Percentiles rank a stretch among this genome's conserved stretches.
Evolutionary conservation across 1,284 basidiomycete species (phyloP).

Genomic region (Limonomyces culmigenus): DNA sequence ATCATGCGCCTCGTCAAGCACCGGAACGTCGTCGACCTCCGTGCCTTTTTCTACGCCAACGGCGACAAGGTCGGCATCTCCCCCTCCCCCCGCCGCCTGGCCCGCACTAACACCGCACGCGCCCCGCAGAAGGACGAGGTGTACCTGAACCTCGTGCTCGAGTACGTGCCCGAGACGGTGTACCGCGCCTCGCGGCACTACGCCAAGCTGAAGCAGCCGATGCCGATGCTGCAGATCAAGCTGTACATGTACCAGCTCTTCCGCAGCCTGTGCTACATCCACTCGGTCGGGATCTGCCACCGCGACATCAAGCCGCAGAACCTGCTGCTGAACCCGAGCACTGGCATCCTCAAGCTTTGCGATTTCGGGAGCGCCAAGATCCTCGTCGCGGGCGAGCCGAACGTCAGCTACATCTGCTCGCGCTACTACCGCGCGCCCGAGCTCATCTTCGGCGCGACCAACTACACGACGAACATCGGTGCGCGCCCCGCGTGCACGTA

Average conservation of each 20-base stretch:
- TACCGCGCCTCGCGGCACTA: conserved; percentile 98
- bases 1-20: conserved; percentile 98
- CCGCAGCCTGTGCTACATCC: conserved; percentile 94
- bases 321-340: conserved; percentile 88
- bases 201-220: conserved; percentile 98
- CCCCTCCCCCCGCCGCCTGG: background rate
- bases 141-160: conserved; percentile 96
- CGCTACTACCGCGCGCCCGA: conserved; percentile 98
- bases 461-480: conserved; percentile 99
- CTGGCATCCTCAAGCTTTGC: conserved; percentile 93
- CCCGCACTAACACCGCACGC: conserved; percentile 8
- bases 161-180: conserved; percentile 99
- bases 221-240: conserved; percentile 99
- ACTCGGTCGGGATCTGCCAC: conserved; percentile 95
- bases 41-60: conserved; percentile 98
- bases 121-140: conserved; percentile 88
- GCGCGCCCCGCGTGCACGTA: conserved; percentile 15
- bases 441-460: conserved; percentile 98
- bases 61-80: conserved; percentile 76
- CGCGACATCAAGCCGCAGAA: conserved; percentile 99
- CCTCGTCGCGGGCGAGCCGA: conserved; percentile 92
- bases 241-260: conserved; percentile 96
- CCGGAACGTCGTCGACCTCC: conserved; percentile 96
- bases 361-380: conserved; percentile 99
- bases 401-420: conserved; percentile 99